phyloP scores from a whole-genome alignment of 768 basidiomycete genomes.

The Saitozyma podzolica region DNA sequence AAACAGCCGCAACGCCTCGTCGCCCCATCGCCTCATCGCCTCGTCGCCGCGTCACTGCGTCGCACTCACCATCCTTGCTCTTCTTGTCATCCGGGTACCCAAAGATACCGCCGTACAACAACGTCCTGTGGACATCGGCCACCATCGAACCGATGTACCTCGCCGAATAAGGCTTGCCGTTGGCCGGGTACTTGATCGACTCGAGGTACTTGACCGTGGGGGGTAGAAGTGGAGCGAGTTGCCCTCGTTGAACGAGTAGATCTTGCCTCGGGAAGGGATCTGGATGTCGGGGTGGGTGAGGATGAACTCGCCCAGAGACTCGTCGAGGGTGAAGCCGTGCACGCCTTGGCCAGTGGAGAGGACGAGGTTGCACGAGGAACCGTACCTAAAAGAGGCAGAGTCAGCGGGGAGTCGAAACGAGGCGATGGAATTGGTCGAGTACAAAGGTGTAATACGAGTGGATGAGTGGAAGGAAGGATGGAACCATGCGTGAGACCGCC shows the following conservation, averaged over 20 bases:
- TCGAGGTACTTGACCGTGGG: slow-evolving; percentile 80
- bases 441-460: too few species aligned
- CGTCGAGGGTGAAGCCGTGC: slow-evolving; percentile 97
- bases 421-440: too few species aligned
- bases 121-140: slow-evolving; percentile 84
- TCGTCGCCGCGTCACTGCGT: too few species aligned
- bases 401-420: too few species aligned
- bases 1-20: too few species aligned
- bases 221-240: slow-evolving; percentile 97
- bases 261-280: slow-evolving; percentile 92
- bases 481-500: too few species aligned
- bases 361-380: slow-evolving; percentile 94
- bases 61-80: slow-evolving; percentile 65
- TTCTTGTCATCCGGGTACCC: slow-evolving; percentile 98
- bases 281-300: slow-evolving; percentile 96
- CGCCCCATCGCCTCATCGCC: too few species aligned
- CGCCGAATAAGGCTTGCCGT: slow-evolving; percentile 57
- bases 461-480: too few species aligned
- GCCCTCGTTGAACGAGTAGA: slow-evolving; percentile 99
- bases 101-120: slow-evolving; percentile 97
- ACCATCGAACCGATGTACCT: slow-evolving; percentile 96
- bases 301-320: slow-evolving; percentile 94
- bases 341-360: slow-evolving; percentile 93
- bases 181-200: slow-evolving; percentile 58
- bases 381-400: slow-evolving; percentile 60